Evolutionary conservation across 2,329 filamentous ascomycete genomes (phyloP), one percentile per base, ranked within the genome.

Genomic region (Xylariaceae sp.): DNA sequence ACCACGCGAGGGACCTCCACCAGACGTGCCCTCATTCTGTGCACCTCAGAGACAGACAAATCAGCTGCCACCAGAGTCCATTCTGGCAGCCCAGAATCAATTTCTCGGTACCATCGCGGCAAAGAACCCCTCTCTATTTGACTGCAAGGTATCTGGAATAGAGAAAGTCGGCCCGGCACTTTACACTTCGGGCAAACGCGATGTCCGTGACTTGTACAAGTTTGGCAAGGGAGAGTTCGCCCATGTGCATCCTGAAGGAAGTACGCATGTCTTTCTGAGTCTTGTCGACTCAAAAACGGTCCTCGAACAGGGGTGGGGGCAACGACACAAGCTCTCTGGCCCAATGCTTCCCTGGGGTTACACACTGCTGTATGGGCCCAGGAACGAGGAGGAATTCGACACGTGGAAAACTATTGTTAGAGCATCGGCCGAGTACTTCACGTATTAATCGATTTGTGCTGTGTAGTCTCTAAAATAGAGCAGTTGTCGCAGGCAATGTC

Each of bases 331-430:
- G 19, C 60, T 71, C 42, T 60, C 61, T 23, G 64, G 64, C 8
- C 54, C 52, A 2, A 33, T 54, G 2, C 8, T 67, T 22, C 64
- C 66, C 6, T 61, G 59, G 53, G 54, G 56, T 2, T 71, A 65
- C 44, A 52, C 70, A 33, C 45, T 72, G 47, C 39, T 72, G 1
- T 72, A 71, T 37, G 67, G 66, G 19, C 68, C 67, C 20, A 57
- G 68, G 19, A 55, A 67, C 16, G 62, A 63, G 3, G 56, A 40
- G 2, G 69, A 71, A 55, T 50, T 67, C 17, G 52, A 50, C 12
- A 44, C 62, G 3, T 64, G 64, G 62, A 53, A 43, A 33, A 23
- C 7, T 16, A 17, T 40, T 11, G 29, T 20, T 4, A 14, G 6
- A n/a, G 36, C 36, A n/a, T n/a, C n/a, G n/a, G n/a, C n/a, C n/a